Evolutionary conservation across 2,329 filamentous ascomycete species (phyloP), one percentile per base, ranked within the genome.

Genomic region (Mollisiaceae sp.): DNA sequence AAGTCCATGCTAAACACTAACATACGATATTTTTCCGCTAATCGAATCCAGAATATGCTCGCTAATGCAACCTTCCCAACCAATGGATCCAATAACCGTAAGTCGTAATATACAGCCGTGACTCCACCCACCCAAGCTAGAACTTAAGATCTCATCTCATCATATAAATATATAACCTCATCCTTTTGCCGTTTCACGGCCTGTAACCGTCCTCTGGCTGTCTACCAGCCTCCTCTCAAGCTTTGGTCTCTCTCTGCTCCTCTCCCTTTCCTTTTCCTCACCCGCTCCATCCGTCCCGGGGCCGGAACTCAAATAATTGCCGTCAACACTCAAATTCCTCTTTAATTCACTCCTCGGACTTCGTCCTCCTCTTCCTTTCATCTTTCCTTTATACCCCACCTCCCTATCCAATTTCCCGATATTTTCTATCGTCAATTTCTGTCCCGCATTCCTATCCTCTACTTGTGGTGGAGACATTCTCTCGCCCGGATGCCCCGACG

Each of bases 401-500:
- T 81, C 78, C 64, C 75, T 76, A 64, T 79, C 78, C 54, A 86
- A 70, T 66, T 77, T 83, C 41, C 81, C 82, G 56, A 86, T 76
- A 69, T 86, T 86, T 71, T 84, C 84, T 67, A 84, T 81, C 0
- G 84, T 86, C 67, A 86, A 70, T 5, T 80, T 80, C 62, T 85
- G 81, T 2, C 79, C 79, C 45, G 35, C 20, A 1, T 4, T 20
- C 43, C 32, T 65, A 20, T 45, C 43, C 8, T 60, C 39, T 14
- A 24, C 20, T 24, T 58, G 35, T 22, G 64, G 56, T 12, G 62
- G 27, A 11, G 32, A 18, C 3, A 47, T 58, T 3, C 78, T 78
- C 4, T 81, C 81, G 0, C 65, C 64, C 12, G 57, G 20, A 54
- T 54, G 50, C 1, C 57, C 35, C 9, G 69, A 68, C 8, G 72